These are phyloP conservation scores for Thelonectria discophora DNA, from an alignment of 2,329 filamentous ascomycete genomes.

Conservation along the genomic window DNA sequence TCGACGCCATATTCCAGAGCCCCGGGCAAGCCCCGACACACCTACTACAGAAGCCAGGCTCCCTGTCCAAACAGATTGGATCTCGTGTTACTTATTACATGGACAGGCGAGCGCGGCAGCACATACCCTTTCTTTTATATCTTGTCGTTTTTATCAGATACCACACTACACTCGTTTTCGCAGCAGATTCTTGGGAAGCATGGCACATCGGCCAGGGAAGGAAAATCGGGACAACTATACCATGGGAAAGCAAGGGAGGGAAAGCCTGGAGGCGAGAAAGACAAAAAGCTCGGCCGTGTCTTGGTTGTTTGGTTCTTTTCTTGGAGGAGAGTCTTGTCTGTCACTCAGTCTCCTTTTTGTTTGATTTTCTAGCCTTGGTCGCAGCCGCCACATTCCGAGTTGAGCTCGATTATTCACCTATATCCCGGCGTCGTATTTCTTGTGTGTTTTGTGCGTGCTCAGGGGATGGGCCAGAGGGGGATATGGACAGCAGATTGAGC, in stretches of 20 bases:
- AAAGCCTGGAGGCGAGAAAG: constrained; percentile 10
- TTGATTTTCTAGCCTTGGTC: constrained; percentile 15
- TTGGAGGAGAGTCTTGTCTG: too few species aligned
- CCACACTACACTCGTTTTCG: constrained; percentile 27
- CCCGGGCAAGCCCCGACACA: constrained; percentile 18
- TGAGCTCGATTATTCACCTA: constrained; percentile 3
- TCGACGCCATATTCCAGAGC: constrained; percentile 19
- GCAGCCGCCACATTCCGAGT: constrained; percentile 1
- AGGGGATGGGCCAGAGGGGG: constrained; percentile 10
- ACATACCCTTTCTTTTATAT: constrained; percentile 16
- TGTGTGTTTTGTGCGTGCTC: constrained; percentile 4
- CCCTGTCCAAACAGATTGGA: constrained; percentile 23
- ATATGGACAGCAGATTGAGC: constrained; percentile 25
- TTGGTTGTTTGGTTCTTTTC: not conserved
- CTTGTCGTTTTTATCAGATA: constrained; percentile 23
- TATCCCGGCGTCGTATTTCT: constrained; percentile 1
- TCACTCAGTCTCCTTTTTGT: not conserved
- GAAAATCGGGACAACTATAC: constrained; percentile 18
- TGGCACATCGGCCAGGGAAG: constrained; percentile 15
- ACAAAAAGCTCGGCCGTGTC: constrained; percentile 20
- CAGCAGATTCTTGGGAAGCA: constrained; percentile 15
- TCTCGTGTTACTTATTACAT: constrained; percentile 20
- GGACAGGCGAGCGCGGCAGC: constrained; percentile 14
- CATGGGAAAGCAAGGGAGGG: constrained; percentile 14
- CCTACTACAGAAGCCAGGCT: constrained; percentile 25